Evolutionary conservation across 1,284 basidiomycete species (phyloP), one percentile per base, ranked within the genome.

Genomic region (Ceratobasidium sp.): DNA sequence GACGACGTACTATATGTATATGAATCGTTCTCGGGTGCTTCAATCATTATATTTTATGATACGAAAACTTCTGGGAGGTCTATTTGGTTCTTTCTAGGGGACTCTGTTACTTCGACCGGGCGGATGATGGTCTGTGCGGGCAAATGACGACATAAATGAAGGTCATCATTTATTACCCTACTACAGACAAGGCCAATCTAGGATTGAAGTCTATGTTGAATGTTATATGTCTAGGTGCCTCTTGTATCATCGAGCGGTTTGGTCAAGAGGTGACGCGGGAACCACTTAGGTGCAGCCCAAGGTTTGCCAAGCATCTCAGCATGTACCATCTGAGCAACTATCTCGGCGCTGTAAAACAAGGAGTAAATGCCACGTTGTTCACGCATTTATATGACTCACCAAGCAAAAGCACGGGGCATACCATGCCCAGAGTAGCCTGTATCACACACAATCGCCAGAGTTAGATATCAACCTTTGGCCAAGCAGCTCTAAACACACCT

Each of bases 361-460:
- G 21, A 21, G 41, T 59, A 32, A n/a, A 46, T 18, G 34, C 69
- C 41, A 53, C 8, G 28, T 32, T 69, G 9, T 73, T 45, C n/a
- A 46, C 45, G 55, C 32, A 70, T 61, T 12, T 12, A 4, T n/a
- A n/a, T n/a, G n/a, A 60, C 85, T 60, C 77, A 91, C 90, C 91
- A 92, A 50, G 84, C 86, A 77, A 85, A 92, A 0, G 90, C 88
- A 1, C 91, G 85, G 3, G 91, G 88, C 91, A 94, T 94, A 0
- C 74, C 74, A 50, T 59, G 48, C 10, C 70, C 60, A 46, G 60
- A 57, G 52, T 46, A 60, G 2, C 61, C 50, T 48, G 32, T 34
- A 30, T 26, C 43, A 21, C n/a, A 57, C 14, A 10, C 32, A 57
- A 21, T 36, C 32, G 18, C 14, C 12, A 14, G 57, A 14, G 23